Evolutionary conservation across 768 basidiomycete genomes (phyloP).

Genomic region (Infundibulicybe gibba): DNA sequence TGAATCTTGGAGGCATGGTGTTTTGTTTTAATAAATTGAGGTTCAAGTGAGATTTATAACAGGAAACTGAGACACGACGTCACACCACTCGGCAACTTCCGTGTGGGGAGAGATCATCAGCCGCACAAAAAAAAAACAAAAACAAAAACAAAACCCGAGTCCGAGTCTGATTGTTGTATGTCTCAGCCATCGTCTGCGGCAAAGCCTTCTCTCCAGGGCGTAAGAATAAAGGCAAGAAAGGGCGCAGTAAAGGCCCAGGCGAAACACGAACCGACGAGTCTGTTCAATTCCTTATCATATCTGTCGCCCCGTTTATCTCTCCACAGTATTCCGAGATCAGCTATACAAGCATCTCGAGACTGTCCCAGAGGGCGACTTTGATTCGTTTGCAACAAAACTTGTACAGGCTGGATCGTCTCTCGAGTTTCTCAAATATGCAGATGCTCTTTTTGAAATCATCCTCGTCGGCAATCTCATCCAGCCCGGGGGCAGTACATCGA

Average conservation of each 20-base stretch:
- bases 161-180: constrained; percentile 63
- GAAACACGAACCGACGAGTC: constrained; percentile 87
- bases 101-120: no score
- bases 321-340: constrained; percentile 86
- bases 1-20: constrained; percentile 36
- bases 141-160: constrained; percentile 10
- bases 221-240: constrained; percentile 91
- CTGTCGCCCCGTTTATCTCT: constrained; percentile 7
- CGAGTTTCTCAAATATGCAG: constrained; percentile 97
- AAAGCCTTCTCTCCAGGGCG: constrained; percentile 91
- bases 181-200: constrained; percentile 82
- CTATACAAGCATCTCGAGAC: constrained; percentile 90
- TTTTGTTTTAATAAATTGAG: no score
- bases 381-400: constrained; percentile 77
- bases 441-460: constrained; percentile 93
- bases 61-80: no score
- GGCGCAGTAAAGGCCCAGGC: constrained; percentile 89
- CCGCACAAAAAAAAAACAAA: no score
- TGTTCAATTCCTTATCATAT: constrained; percentile 4
- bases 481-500: constrained; percentile 93
- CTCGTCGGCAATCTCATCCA: constrained; percentile 95
- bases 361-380: constrained; percentile 76
- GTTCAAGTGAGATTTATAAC: no score
- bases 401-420: constrained; percentile 89
- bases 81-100: no score